Evolutionary conservation across 2,329 filamentous ascomycete genomes (phyloP), one percentile per base, ranked within the genome.

Genomic region (Colletotrichum lindemuthianum): DNA sequence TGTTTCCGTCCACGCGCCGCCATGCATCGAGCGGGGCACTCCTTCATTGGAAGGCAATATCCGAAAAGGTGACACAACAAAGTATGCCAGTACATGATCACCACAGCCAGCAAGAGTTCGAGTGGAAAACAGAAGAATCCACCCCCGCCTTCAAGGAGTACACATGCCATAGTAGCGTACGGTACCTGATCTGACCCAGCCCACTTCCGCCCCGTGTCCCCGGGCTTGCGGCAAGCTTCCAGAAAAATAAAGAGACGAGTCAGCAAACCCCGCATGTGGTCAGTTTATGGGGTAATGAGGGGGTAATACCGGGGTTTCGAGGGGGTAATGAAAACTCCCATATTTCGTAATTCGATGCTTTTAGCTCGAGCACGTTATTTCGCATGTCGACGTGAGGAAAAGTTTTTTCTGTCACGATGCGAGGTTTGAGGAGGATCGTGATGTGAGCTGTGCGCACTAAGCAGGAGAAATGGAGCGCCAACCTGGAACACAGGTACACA

Each of bases 241-340:
- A 24, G 24, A 24, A 24, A 24, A 41, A 58, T 58, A 57, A 65
- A 60, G 61, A 55, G 51, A 60, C 61, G 61, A 65, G 61, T 65
- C 61, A 65, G 51, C 34, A 54, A 55, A 51, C 61, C 61, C 61
- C 58, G 61, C 61, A 65, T 60, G 61, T 61, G 58, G 58, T 51
- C 61, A 65, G 61, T 47, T 41, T 65, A 65, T 65, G 61, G 61
- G 61, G 61, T 64, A 64, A 64, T 64, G 60, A 60, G 60, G 60
- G 60, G 60, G 60, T 65, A 65, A 65, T 65, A 61, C 44, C 36
- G 57, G 61, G 61, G 61, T 65, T 65, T 65, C 32, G 57, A 65
- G 36, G 61, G 61, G 61, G 61, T 65, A 65, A 65, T 65, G 61
- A 50, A 65, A 65, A 65, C 61, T 50, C 44, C 45, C 51, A 47